Conservation (phyloP, 108 stramenopile genomes). For the Conticribra weissflogii region DNA sequence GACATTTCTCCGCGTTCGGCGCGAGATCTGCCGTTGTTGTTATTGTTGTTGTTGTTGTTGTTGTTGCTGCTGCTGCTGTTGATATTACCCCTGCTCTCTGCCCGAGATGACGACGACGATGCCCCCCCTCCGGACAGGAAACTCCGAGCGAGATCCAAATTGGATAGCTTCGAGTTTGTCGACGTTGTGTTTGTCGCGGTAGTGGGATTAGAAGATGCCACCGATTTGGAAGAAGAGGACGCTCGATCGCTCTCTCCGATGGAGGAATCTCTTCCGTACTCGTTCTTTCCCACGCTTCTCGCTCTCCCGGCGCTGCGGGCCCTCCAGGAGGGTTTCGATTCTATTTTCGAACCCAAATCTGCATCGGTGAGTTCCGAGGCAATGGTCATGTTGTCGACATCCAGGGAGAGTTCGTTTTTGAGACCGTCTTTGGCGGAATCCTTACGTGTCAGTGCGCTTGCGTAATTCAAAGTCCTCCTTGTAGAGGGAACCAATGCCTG, state of each 20-base stretch:
- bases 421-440: conserved; percentile 18
- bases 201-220: background rate
- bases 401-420: conserved; percentile 32
- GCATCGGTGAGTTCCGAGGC: conserved; percentile 44
- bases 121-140: conserved; percentile 17
- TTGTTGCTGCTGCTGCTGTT: too few species aligned
- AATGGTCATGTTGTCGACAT: conserved; percentile 50
- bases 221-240: conserved; percentile 25
- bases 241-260: conserved; percentile 12
- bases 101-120: background rate
- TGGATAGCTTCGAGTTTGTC: conserved; percentile 34
- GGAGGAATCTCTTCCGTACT: conserved; percentile 7
- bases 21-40: conserved; percentile 20
- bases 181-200: too few species aligned
- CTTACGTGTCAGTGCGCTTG: background rate
- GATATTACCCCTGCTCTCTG: too few species aligned
- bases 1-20: background rate
- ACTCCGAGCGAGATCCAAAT: conserved; percentile 44
- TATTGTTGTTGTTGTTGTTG: too few species aligned
- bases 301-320: conserved; percentile 34
- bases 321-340: conserved; percentile 32
- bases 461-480: conserved; percentile 7
- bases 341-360: conserved; percentile 30
- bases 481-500: conserved; percentile 1
- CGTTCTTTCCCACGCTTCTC: conserved; percentile 26